Base-by-base conservation (phyloP, 306 rosid genomes). In the Prunus salicina region DNA sequence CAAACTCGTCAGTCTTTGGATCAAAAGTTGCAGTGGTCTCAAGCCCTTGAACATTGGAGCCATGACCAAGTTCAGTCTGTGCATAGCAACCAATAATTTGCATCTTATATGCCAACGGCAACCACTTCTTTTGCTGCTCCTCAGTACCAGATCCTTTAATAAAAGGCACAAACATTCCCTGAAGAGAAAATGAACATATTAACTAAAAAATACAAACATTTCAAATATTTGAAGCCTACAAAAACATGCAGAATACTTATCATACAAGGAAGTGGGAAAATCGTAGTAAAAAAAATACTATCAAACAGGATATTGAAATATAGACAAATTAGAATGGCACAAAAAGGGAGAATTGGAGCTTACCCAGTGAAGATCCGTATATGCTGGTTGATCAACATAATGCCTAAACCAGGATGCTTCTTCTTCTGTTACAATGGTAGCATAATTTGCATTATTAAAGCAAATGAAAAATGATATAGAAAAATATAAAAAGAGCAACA, bases 61-160 rank as follows among this genome's bases (percentile, higher is more conserved):
- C 99, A 72, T 95, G 99, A 25, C 99, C 99, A 64, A 95, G 99
- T 83, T 95, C 99, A 50, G 99, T 95, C 85, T 95, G 99, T 38
- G 99, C 97, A 88, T 92, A 95, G 90, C 99, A 95, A 80, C 99
- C 99, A 81, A 95, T 88, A 73, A 95, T 92, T 88, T 95, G 90
- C 99, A 95, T 87, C 84, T 81, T 92, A 74, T 92, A 83, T 20
- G 99, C 97, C 77, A 90, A 79, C 2, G 97, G 90, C 88, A 95
- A 74, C 99, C 99, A 95, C 76, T 95, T 88, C 41, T 84, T 67
- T 77, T 87, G 97, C 89, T 95, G 99, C 87, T 90, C 97, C 41
- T 95, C 99, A 20, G 97, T 86, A 69, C 93, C 97, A 84, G 88
- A 92, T 75, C 96, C 96, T 89, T 90, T 88, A 62, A 95, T 83